These are phyloP conservation scores for Ascoidea asiatica DNA, from an alignment of 805 yeast species.

Conservation along the genomic window DNA sequence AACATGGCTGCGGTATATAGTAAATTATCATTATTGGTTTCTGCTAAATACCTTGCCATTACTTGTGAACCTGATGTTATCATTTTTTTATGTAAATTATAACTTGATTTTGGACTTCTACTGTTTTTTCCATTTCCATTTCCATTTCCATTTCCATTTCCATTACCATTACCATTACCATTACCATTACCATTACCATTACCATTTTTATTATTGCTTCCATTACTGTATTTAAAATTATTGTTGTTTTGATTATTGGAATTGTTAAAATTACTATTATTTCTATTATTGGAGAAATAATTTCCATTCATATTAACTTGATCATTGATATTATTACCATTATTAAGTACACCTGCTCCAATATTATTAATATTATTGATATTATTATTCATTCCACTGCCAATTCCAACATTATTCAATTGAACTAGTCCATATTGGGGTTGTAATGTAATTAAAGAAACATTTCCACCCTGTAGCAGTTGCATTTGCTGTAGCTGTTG, in stretches of 20 bases:
- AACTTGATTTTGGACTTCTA: background rate
- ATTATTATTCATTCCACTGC: background rate
- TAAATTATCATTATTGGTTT: conserved; percentile 47
- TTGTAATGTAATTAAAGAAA: background rate
- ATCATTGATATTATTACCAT: background rate
- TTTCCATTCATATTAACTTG: no score
- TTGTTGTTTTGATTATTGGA: background rate
- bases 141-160: conserved; percentile 8
- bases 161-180: conserved; percentile 1
- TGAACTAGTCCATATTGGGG: no score
- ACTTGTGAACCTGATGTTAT: conserved; percentile 50
- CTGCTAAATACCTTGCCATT: conserved; percentile 70
- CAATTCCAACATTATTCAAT: no score
- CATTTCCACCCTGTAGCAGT: background rate
- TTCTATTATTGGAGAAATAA: no score
- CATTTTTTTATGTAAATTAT: background rate
- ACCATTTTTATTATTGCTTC: background rate
- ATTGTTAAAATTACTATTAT: no score
- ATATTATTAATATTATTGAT: no score
- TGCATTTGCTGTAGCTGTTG: background rate
- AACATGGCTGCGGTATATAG: conserved; percentile 19
- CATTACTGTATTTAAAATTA: background rate
- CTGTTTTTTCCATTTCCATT: background rate
- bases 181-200: background rate
- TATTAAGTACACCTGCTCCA: background rate